Conservation (phyloP, 371 early-diverging fungal species). For the Haplosporangium sp. region DNA sequence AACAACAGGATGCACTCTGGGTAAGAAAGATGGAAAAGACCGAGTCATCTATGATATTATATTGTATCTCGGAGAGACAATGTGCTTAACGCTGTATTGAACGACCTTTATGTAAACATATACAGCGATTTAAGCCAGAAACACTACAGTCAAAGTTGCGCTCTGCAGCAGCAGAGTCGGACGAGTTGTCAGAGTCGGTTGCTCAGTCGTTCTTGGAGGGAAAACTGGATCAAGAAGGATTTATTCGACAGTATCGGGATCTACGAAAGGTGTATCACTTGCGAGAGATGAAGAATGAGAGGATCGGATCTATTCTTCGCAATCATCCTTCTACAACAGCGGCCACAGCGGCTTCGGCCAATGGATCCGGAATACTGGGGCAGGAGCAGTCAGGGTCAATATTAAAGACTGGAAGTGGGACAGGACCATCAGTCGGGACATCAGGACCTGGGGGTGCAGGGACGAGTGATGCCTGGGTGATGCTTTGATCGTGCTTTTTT, state of each 20-base stretch:
- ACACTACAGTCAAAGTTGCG: conserved; percentile 66
- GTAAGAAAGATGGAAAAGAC: conserved; percentile 42
- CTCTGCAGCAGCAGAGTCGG: conserved; percentile 68
- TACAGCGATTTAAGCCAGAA: conserved; percentile 68
- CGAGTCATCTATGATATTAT: neutral
- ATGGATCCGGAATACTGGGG: conserved; percentile 1
- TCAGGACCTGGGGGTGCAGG: conserved; percentile 16
- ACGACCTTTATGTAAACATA: neutral
- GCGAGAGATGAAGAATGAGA: conserved; percentile 69
- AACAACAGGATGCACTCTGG: conserved; percentile 69
- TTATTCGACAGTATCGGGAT: conserved; percentile 70
- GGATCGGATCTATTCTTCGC: conserved; percentile 53
- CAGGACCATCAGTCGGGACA: conserved; percentile 3
- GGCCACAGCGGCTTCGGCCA: neutral
- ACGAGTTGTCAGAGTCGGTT: conserved; percentile 70
- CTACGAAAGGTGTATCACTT: conserved; percentile 72
- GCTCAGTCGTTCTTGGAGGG: conserved; percentile 72
- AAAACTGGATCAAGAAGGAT: conserved; percentile 66
- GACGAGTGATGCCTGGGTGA: conserved; percentile 15
- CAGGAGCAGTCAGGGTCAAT: conserved; percentile 10
- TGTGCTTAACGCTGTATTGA: neutral
- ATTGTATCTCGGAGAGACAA: neutral
- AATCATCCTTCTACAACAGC: conserved; percentile 5
- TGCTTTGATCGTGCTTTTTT: conserved; percentile 1
- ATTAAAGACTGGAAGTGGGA: conserved; percentile 5